These are phyloP conservation scores for Fusarium sulawesiense DNA, from an alignment of 2,329 filamentous ascomycete species.

Conservation along the genomic window DNA sequence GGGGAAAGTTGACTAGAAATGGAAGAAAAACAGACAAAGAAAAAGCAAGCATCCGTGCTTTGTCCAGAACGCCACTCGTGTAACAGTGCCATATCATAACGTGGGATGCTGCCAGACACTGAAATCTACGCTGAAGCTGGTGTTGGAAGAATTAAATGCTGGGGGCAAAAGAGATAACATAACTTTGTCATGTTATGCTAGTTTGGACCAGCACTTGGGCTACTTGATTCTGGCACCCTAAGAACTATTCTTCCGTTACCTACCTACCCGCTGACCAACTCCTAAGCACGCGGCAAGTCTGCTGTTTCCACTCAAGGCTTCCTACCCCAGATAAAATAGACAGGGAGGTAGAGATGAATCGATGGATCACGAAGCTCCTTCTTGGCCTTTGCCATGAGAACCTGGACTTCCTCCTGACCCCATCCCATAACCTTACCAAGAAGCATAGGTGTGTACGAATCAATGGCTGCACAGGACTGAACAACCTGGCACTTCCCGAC, in stretches of 20 bases:
- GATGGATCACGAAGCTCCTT: constrained; percentile 39
- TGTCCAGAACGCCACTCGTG: neutral
- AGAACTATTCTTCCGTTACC: neutral
- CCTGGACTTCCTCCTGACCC: constrained; percentile 30
- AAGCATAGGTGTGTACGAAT: constrained; percentile 33
- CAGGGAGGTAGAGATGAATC: constrained; percentile 31
- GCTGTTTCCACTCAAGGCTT: constrained; percentile 6
- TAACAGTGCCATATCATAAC: neutral
- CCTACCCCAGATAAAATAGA: constrained; percentile 28
- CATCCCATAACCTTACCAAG: constrained; percentile 35
- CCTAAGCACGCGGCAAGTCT: neutral
- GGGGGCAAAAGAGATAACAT: neutral
- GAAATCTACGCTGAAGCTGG: neutral
- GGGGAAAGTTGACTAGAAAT: neutral
- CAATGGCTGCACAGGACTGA: constrained; percentile 33
- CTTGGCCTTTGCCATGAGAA: constrained; percentile 36
- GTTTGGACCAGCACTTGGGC: neutral
- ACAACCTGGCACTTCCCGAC: constrained; percentile 26
- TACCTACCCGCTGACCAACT: neutral
- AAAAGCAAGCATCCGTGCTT: neutral
- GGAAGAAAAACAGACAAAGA: neutral
- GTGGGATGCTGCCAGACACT: neutral
- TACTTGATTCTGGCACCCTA: neutral
- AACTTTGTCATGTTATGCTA: neutral
- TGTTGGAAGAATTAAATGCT: neutral